phyloP scores from a whole-genome alignment of 1,284 basidiomycete species.

The Veloboletus limbatus region DNA sequence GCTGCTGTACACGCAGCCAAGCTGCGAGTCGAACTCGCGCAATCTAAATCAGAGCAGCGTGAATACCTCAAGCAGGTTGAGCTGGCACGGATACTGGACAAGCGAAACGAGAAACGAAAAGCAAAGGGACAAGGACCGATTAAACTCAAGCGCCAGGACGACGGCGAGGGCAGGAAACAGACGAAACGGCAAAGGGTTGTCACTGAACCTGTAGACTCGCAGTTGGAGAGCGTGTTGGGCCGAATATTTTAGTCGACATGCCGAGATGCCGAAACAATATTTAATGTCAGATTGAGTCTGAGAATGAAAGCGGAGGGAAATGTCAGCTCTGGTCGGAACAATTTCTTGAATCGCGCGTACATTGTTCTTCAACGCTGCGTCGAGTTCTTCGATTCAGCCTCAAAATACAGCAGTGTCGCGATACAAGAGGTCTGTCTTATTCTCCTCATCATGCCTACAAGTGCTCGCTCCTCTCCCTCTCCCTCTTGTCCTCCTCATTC shows the following conservation, averaged over 20 bases:
- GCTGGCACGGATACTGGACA: slow-evolving; percentile 86
- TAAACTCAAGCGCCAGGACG: slow-evolving; percentile 19
- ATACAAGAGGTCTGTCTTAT: slow-evolving; percentile 82
- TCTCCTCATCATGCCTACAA: slow-evolving; percentile 67
- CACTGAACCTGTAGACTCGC: slow-evolving; percentile 26
- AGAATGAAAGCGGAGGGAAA: slow-evolving; percentile 39
- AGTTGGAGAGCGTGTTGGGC: slow-evolving; percentile 49
- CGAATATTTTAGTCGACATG: slow-evolving; percentile 47
- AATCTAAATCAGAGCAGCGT: slow-evolving; percentile 85
- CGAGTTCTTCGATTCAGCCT: slow-evolving; percentile 54
- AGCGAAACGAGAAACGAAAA: slow-evolving; percentile 74
- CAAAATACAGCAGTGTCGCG: slow-evolving; percentile 56
- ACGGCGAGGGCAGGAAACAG: slow-evolving; percentile 33
- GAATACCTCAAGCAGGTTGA: slow-evolving; percentile 96
- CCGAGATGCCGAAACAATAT: slow-evolving; percentile 20
- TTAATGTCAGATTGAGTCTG: slow-evolving; percentile 40
- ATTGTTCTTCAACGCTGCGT: slow-evolving; percentile 53
- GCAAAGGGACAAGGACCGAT: slow-evolving; percentile 47
- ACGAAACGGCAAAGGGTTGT: slow-evolving; percentile 13
- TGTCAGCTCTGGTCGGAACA: slow-evolving; percentile 14
- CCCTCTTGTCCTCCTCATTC: slow-evolving; percentile 65
- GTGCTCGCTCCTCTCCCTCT: slow-evolving; percentile 55
- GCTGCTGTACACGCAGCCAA: slow-evolving; percentile 85
- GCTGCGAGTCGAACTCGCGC: slow-evolving; percentile 86
- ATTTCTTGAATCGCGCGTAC: slow-evolving; percentile 64